phyloP scores from a whole-genome alignment of 257 asterid genomes.

The Solanum pimpinellifolium region DNA sequence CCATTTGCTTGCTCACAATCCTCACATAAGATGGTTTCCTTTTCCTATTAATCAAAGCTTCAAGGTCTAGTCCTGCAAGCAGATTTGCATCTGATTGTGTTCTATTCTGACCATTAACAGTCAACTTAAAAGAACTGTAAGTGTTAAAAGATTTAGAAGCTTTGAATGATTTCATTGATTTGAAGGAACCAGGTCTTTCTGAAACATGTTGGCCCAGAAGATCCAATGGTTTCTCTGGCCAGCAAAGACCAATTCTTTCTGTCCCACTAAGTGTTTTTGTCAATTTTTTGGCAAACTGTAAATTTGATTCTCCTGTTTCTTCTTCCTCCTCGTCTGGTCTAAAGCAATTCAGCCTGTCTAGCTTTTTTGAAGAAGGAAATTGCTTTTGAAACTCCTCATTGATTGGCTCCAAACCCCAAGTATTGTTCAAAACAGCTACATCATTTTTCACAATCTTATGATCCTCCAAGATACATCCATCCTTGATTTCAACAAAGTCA shows the following conservation, averaged over 20 bases:
- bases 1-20: constrained; percentile 94
- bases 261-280: constrained; percentile 50
- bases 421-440: constrained; percentile 5
- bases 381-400: constrained; percentile 25
- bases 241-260: constrained; percentile 76
- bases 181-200: constrained; percentile 46
- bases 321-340: constrained; percentile 32
- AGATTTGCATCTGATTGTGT: constrained; percentile 29
- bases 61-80: constrained; percentile 60
- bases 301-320: constrained; percentile 15
- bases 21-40: constrained; percentile 76
- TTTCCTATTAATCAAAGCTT: constrained; percentile 55
- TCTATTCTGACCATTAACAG: constrained; percentile 10
- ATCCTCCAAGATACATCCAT: constrained; percentile 8
- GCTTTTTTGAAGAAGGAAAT: constrained; percentile 35
- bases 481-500: constrained; percentile 14
- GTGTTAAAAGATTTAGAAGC: constrained; percentile 40
- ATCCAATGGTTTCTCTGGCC: constrained; percentile 91
- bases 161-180: constrained; percentile 27
- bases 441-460: constrained; percentile 2
- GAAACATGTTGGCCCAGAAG: constrained; percentile 44
- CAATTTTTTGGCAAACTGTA: constrained; percentile 24
- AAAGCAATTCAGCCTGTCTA: constrained; percentile 45
- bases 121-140: constrained; percentile 47
- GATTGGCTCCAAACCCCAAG: constrained; percentile 2